phyloP scores from a whole-genome alignment of 2,329 filamentous ascomycete species.

The Thelonectria discophora region DNA sequence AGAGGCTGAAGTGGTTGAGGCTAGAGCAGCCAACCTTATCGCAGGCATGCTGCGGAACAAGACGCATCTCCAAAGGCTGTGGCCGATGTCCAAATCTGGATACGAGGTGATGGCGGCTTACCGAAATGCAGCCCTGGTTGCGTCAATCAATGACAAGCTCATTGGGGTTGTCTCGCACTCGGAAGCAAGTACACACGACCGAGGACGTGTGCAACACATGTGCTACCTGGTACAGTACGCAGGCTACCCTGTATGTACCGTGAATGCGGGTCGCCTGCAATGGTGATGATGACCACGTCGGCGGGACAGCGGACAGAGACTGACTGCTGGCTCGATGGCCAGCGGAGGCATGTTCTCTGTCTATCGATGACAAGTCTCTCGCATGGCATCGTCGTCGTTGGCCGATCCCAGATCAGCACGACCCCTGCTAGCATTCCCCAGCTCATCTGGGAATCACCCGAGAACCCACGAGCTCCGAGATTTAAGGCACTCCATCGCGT shows the following conservation, averaged over 20 bases:
- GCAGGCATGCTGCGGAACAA: background rate
- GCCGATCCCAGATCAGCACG: constrained; percentile 41
- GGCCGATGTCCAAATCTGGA: constrained; percentile 17
- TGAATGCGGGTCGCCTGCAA: background rate
- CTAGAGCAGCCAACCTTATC: background rate
- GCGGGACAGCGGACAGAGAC: background rate
- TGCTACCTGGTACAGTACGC: no score
- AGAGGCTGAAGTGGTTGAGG: background rate
- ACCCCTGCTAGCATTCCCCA: constrained; percentile 40
- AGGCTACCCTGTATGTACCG: constrained; percentile 9
- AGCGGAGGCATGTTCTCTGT: constrained; percentile 24
- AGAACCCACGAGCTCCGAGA: constrained; percentile 40
- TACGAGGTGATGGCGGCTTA: constrained; percentile 29
- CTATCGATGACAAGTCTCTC: constrained; percentile 18
- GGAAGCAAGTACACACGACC: background rate
- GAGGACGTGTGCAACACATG: background rate
- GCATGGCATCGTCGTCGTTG: constrained; percentile 21
- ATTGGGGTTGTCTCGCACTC: background rate
- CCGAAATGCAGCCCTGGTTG: constrained; percentile 19
- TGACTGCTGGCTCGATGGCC: constrained; percentile 28
- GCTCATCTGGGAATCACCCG: constrained; percentile 40
- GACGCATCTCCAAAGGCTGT: background rate
- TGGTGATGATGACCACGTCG: background rate
- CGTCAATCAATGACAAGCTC: constrained; percentile 10
- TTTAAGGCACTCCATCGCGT: constrained; percentile 35